These are phyloP conservation scores for Pythium angustatum DNA, from an alignment of 352 stramenopile species.

Conservation along the genomic window DNA sequence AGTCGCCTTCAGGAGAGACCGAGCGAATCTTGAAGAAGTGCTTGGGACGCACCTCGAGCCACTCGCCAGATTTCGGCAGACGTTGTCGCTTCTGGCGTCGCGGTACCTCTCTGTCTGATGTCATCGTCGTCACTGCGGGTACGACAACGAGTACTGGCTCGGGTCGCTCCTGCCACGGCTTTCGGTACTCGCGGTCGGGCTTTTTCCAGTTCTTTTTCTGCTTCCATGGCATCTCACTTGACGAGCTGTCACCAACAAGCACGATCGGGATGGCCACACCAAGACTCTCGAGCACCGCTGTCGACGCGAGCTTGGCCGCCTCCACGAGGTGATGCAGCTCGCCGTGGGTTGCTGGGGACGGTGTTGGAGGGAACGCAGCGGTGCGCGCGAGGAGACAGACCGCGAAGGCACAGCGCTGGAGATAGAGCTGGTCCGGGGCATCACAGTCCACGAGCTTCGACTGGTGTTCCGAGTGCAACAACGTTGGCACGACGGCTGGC, in stretches of 20 bases:
- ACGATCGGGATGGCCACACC: conserved; percentile 8
- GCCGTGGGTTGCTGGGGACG: conserved; percentile 1
- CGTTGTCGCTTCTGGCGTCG: not conserved
- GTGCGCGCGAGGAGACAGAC: conserved; percentile 49
- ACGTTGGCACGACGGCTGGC: conserved; percentile 40
- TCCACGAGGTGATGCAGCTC: conserved; percentile 6
- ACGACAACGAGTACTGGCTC: no score
- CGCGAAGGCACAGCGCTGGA: conserved; percentile 40
- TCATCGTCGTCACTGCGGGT: no score
- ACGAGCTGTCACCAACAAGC: not conserved
- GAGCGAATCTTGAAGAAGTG: conserved; percentile 49
- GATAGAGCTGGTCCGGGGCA: conserved; percentile 12
- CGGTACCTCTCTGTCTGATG: no score
- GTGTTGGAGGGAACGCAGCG: conserved; percentile 41
- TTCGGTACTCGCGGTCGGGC: conserved; percentile 24
- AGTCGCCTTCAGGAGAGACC: conserved; percentile 35
- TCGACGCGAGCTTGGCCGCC: conserved; percentile 11
- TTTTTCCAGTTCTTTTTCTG: not conserved
- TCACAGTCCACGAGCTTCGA: not conserved
- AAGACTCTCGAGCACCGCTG: not conserved
- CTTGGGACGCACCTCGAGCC: conserved; percentile 50
- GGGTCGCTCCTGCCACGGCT: conserved; percentile 26
- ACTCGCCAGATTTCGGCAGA: conserved; percentile 46
- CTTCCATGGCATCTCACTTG: conserved; percentile 26
- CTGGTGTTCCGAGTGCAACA: conserved; percentile 24